phyloP scores from a whole-genome alignment of 2,329 filamentous ascomycete species.

The Ascochyta fabae region DNA sequence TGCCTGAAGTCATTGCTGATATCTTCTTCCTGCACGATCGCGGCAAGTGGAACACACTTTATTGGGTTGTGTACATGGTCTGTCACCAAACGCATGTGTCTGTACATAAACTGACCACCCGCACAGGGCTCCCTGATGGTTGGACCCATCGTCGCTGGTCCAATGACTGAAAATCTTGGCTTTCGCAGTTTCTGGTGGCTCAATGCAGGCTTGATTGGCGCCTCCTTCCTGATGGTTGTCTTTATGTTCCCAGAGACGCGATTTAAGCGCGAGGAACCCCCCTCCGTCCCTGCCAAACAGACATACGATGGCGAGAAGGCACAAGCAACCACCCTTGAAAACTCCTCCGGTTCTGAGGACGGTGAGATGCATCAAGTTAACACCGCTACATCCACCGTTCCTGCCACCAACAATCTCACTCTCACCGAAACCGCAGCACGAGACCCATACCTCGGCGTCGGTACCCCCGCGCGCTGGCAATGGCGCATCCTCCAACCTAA shows the following conservation, averaged over 20 bases:
- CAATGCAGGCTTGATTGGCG: slow-evolving; percentile 62
- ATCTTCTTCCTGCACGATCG: slow-evolving; percentile 70
- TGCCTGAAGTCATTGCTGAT: slow-evolving; percentile 69
- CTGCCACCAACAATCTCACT: slow-evolving; percentile 24
- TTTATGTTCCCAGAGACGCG: slow-evolving; percentile 70
- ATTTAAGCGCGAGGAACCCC: slow-evolving; percentile 57
- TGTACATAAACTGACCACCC: background rate
- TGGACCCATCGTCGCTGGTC: slow-evolving; percentile 63
- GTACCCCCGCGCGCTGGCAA: slow-evolving; percentile 61
- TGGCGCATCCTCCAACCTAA: slow-evolving; percentile 62
- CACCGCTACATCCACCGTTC: slow-evolving; percentile 24
- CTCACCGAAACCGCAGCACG: slow-evolving; percentile 50
- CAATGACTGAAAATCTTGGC: slow-evolving; percentile 65
- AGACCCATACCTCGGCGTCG: slow-evolving; percentile 64
- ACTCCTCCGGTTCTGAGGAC: slow-evolving; percentile 12
- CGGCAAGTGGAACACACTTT: slow-evolving; percentile 67
- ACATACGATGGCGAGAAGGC: slow-evolving; percentile 27
- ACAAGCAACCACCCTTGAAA: slow-evolving; percentile 17
- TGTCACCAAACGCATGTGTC: background rate
- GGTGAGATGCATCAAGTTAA: slow-evolving; percentile 36
- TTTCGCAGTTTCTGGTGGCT: slow-evolving; percentile 73
- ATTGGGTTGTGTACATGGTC: slow-evolving; percentile 66
- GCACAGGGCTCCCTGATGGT: slow-evolving; percentile 62
- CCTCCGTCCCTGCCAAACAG: slow-evolving; percentile 25
- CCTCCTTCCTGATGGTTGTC: slow-evolving; percentile 59